phyloP scores from a whole-genome alignment of 2,329 filamentous ascomycete species.

The Chaetothyriales sp. region DNA sequence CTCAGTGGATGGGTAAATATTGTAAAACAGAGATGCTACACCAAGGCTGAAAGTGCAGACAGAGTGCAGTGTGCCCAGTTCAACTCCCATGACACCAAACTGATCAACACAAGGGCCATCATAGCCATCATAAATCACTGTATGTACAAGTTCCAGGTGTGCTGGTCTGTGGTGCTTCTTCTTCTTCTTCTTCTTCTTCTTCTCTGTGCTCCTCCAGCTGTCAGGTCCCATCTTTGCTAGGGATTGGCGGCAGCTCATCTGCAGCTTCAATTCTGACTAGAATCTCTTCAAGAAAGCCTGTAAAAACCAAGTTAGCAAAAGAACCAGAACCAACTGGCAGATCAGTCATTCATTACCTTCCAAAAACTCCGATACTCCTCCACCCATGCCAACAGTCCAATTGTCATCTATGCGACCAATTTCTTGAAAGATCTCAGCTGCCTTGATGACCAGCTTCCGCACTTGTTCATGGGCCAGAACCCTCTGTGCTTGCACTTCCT shows the following conservation, averaged over 20 bases:
- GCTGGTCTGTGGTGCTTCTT: too few species aligned
- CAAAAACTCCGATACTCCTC: slow-evolving; percentile 72
- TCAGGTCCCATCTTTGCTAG: slow-evolving; percentile 1
- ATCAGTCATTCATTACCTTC: slow-evolving; percentile 44
- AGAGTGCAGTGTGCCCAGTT: too few species aligned
- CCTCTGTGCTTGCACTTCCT: slow-evolving; percentile 44
- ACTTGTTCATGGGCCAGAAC: slow-evolving; percentile 74
- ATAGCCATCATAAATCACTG: too few species aligned
- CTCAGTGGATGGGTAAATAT: too few species aligned
- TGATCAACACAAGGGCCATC: too few species aligned
- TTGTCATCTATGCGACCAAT: slow-evolving; percentile 78
- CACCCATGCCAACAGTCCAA: slow-evolving; percentile 83
- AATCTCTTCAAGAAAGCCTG: slow-evolving; percentile 67
- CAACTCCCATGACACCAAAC: too few species aligned
- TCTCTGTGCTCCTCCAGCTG: too few species aligned
- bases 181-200: too few species aligned
- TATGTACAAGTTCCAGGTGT: too few species aligned
- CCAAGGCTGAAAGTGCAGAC: too few species aligned
- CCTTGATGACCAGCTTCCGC: slow-evolving; percentile 63
- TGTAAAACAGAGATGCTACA: too few species aligned
- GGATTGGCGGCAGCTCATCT: slow-evolving; percentile 39
- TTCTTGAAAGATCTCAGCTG: slow-evolving; percentile 70
- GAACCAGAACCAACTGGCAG: background rate
- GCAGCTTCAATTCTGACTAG: slow-evolving; percentile 79
- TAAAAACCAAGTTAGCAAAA: background rate